Percentiles rank a stretch among this genome's conserved stretches.
These are phyloP conservation scores for Fusarium illudens DNA, from an alignment of 2,329 filamentous ascomycete genomes.

Conservation along the genomic window DNA sequence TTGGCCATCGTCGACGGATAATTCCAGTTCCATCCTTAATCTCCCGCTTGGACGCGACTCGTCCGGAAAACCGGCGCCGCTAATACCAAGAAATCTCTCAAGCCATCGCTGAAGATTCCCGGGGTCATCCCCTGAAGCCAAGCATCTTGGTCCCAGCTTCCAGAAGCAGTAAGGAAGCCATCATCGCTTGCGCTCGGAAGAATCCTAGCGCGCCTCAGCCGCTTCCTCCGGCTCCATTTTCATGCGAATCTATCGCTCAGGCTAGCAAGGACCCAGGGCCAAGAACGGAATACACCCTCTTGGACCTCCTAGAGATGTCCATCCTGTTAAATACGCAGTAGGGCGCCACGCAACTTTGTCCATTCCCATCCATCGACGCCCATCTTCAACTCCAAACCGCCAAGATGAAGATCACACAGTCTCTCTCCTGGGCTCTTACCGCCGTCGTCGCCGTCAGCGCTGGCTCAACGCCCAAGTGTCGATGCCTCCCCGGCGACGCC, in stretches of 20 bases:
- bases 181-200: neutral
- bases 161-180: neutral
- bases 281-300: neutral
- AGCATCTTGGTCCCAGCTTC: neutral
- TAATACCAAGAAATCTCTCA: slow-evolving; percentile 7
- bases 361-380: neutral
- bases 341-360: neutral
- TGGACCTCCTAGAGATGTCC: neutral
- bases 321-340: neutral
- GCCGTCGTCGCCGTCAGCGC: slow-evolving; percentile 7
- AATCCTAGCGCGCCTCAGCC: slow-evolving; percentile 1
- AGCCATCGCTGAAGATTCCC: neutral
- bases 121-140: neutral
- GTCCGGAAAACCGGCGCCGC: slow-evolving; percentile 6
- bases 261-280: neutral
- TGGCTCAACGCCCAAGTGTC: slow-evolving; percentile 45
- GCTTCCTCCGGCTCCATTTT: neutral
- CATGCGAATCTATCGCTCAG: neutral
- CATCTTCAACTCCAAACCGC: neutral
- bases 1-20: neutral
- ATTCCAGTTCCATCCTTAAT: slow-evolving; percentile 16
- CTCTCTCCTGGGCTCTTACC: slow-evolving; percentile 24
- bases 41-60: slow-evolving; percentile 9
- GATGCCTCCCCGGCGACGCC: slow-evolving; percentile 59
- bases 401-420: slow-evolving; percentile 29